Evolutionary conservation across 192 early-diverging fungal species (phyloP), one percentile per base, ranked within the genome.

Genomic region (Umbelopsis sp.): DNA sequence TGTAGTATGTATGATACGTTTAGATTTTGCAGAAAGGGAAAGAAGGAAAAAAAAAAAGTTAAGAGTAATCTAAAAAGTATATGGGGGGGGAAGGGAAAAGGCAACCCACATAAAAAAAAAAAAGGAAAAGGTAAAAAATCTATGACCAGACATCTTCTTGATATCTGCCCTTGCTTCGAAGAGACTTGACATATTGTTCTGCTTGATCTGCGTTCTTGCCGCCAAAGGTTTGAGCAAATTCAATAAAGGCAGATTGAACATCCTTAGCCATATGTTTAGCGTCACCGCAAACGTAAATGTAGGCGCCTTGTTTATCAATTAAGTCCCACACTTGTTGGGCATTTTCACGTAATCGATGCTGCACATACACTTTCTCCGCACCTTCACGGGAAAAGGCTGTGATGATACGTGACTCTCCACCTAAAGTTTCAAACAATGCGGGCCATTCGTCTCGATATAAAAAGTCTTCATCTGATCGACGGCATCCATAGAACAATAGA

Each of bases 261-360:
- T 99, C 98, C 69, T 89, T 89, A n/a, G 98, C 98, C 98, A 99
- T 99, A 74, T 87, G 84, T 83, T 96, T 97, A 45, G 96, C 98
- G 78, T 99, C 98, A 70, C 96, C 96, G 75, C 96, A 99, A 51
- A 97, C 90, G 73, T 97, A 99, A 26, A 97, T 86, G 71, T 92
- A 91, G 0, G 91, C 95, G 6, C 86, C 86, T 74, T 89, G 80
- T 43, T 87, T 70, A 43, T 97, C 79, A 77, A 99, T 77, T 74
- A 97, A 76, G 44, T 91, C 83, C 88, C 94, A 99, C 44, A 99
- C 86, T 65, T 88, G 77, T 31, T 88, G 84, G 43, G 86, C 90
- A 54, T 93, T 71, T 76, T 96, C 92, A 16, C 76, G 59, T 70
- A 99, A 79, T 9, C 90, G 84, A 76, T 99, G 93, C 79, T 99